A percentile compares a stretch with the other conserved stretches of the same genome.
phyloP scores from a whole-genome alignment of 2,329 filamentous ascomycete genomes.

The Coniella lustricola region DNA sequence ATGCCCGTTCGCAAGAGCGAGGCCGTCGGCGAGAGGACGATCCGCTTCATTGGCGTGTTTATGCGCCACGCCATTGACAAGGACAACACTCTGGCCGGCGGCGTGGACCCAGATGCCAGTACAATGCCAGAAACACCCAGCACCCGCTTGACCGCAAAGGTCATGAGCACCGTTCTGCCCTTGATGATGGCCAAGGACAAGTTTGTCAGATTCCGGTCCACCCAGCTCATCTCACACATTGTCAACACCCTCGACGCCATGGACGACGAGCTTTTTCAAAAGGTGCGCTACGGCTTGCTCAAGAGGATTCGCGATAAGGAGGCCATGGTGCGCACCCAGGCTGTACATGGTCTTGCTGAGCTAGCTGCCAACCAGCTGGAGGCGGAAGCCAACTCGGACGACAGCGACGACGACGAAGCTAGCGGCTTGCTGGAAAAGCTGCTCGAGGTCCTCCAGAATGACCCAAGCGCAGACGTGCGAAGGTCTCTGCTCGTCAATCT shows the following conservation, averaged over 20 bases:
- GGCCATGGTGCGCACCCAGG: constrained; percentile 83
- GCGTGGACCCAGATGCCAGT: constrained; percentile 61
- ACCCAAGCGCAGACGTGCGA: constrained; percentile 88
- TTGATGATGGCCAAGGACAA: constrained; percentile 87
- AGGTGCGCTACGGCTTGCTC: constrained; percentile 69
- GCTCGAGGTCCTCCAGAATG: constrained; percentile 83
- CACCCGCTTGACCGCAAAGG: constrained; percentile 65
- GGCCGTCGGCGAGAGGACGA: constrained; percentile 73
- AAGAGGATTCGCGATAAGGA: constrained; percentile 92
- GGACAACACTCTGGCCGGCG: constrained; percentile 61
- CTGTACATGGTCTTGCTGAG: constrained; percentile 80
- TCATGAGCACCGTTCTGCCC: constrained; percentile 68
- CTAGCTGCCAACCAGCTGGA: constrained; percentile 73
- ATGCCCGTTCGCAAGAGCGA: constrained; percentile 91
- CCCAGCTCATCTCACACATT: constrained; percentile 83
- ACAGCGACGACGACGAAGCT: constrained; percentile 59
- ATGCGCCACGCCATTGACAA: constrained; percentile 64
- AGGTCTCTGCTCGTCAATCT: constrained; percentile 83
- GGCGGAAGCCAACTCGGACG: constrained; percentile 61
- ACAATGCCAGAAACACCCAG: constrained; percentile 77
- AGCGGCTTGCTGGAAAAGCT: constrained; percentile 74
- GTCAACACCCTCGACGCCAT: constrained; percentile 89
- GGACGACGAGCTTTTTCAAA: constrained; percentile 84
- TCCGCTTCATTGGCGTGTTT: constrained; percentile 85
- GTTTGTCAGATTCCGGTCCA: constrained; percentile 79